A percentile compares a stretch with the other conserved stretches of the same genome.
Conservation (phyloP, 73 alveolate species). For the Paramecium caudatum region DNA sequence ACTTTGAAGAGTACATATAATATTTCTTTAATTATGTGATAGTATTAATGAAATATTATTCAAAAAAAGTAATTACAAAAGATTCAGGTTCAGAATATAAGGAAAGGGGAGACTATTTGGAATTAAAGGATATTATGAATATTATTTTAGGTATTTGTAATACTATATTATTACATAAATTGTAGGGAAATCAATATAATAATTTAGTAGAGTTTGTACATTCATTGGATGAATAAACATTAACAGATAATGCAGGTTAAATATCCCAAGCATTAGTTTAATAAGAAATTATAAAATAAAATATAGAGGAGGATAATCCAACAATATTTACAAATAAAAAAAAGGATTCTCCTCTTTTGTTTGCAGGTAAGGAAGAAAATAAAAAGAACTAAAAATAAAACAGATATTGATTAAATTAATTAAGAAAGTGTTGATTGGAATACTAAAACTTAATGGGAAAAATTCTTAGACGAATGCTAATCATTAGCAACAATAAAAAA, state of each 20-base stretch:
- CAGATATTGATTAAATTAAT: slow-evolving; percentile 37
- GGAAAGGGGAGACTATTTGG: slow-evolving; percentile 50
- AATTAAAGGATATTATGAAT: slow-evolving; percentile 16
- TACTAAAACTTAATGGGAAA: slow-evolving; percentile 47
- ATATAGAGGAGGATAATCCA: slow-evolving; percentile 5
- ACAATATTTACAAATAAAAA: slow-evolving; percentile 40
- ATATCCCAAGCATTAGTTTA: background rate
- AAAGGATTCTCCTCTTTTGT: background rate
- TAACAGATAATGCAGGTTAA: slow-evolving; percentile 58
- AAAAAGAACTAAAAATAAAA: slow-evolving; percentile 27
- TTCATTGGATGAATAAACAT: slow-evolving; percentile 42
- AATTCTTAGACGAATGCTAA: slow-evolving; percentile 59
- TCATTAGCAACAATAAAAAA: background rate
- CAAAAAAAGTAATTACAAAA: slow-evolving; percentile 42
- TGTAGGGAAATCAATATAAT: slow-evolving; percentile 28
- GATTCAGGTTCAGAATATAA: slow-evolving; percentile 59
- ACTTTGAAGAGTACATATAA: background rate
- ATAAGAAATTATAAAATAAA: background rate
- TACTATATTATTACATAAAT: background rate
- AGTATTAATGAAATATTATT: slow-evolving; percentile 54
- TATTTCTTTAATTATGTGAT: slow-evolving; percentile 58
- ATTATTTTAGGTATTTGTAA: slow-evolving; percentile 29
- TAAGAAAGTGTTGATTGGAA: slow-evolving; percentile 50
- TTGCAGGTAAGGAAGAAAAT: background rate
- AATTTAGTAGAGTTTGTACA: slow-evolving; percentile 59